phyloP scores from a whole-genome alignment of 2,329 filamentous ascomycete genomes.

The Trichoderma sp. region DNA sequence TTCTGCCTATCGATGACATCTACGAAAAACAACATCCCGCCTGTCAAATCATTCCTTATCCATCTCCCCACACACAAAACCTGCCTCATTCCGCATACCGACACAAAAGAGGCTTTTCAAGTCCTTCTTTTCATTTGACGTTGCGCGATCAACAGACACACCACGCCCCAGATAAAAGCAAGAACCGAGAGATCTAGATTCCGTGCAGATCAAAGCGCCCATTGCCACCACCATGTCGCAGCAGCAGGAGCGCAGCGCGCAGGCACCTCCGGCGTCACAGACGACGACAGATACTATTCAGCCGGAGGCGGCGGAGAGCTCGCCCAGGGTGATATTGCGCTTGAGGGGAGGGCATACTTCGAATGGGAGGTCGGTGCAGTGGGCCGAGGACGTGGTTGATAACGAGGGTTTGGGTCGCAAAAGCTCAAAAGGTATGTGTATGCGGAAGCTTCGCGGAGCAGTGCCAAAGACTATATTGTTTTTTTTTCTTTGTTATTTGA shows the following conservation, averaged over 20 bases:
- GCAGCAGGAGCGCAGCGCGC: conserved; percentile 28
- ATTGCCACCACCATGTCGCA: conserved; percentile 31
- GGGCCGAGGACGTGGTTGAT: conserved; percentile 90
- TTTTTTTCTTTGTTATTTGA: neutral
- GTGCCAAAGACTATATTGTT: neutral
- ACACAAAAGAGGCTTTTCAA: neutral
- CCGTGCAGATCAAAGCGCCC: neutral
- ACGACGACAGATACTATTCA: conserved; percentile 32
- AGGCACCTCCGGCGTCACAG: conserved; percentile 33
- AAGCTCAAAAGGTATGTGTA: conserved; percentile 75
- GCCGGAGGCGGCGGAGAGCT: conserved; percentile 30
- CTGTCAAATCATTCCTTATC: neutral
- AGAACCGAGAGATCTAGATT: neutral
- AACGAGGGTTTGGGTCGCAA: conserved; percentile 95
- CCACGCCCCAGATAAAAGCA: neutral
- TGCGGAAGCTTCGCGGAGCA: neutral
- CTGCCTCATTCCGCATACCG: neutral
- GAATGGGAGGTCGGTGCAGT: conserved; percentile 68
- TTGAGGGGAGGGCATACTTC: conserved; percentile 49
- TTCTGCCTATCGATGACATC: conserved; percentile 10
- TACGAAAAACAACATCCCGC: neutral
- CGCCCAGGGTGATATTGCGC: conserved; percentile 44
- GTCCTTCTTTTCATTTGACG: neutral
- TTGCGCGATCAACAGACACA: neutral
- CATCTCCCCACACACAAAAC: neutral